These are phyloP conservation scores for Xerocomus potaroensis DNA, from an alignment of 768 basidiomycete genomes.

Conservation along the genomic window DNA sequence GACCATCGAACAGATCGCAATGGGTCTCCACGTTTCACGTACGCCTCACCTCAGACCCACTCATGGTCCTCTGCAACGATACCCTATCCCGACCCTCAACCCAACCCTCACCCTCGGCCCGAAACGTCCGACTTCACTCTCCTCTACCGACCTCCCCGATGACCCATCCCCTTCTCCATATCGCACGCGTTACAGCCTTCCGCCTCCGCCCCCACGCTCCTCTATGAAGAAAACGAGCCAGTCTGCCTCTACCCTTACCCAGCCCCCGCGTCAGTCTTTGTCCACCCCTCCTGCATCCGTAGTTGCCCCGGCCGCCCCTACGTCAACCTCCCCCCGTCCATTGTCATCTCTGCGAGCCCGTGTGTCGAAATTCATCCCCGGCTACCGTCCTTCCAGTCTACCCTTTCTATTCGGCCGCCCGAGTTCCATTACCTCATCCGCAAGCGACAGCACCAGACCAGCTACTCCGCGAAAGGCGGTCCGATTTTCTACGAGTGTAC, in stretches of 20 bases:
- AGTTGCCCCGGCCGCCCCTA: conserved; percentile 32
- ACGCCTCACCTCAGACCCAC: conserved; percentile 63
- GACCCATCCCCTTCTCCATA: conserved; percentile 18
- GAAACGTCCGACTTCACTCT: conserved; percentile 28
- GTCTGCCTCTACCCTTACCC: conserved; percentile 19
- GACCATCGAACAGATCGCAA: conserved; percentile 72
- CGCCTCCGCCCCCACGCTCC: conserved; percentile 58
- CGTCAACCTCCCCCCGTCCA: conserved; percentile 26
- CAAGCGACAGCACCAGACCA: conserved; percentile 34
- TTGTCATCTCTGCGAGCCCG: conserved; percentile 42
- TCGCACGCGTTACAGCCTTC: conserved; percentile 32
- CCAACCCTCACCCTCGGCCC: conserved; percentile 17
- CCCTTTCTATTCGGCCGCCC: conserved; percentile 32
- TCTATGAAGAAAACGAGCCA: conserved; percentile 55
- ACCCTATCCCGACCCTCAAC: conserved; percentile 15
- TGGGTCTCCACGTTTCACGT: conserved; percentile 74
- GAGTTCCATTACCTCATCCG: conserved; percentile 31
- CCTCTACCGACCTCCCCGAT: conserved; percentile 18
- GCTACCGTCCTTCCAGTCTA: conserved; percentile 36
- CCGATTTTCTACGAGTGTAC: conserved; percentile 50
- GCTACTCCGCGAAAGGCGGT: conserved; percentile 55
- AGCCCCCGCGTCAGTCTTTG: conserved; percentile 13
- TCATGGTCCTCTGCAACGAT: conserved; percentile 15
- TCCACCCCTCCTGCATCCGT: conserved; percentile 32
- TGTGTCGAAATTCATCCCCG: conserved; percentile 50